Evolutionary conservation across 495 filamentous ascomycete species (phyloP).

Genomic region (Penicillium odoratum): DNA sequence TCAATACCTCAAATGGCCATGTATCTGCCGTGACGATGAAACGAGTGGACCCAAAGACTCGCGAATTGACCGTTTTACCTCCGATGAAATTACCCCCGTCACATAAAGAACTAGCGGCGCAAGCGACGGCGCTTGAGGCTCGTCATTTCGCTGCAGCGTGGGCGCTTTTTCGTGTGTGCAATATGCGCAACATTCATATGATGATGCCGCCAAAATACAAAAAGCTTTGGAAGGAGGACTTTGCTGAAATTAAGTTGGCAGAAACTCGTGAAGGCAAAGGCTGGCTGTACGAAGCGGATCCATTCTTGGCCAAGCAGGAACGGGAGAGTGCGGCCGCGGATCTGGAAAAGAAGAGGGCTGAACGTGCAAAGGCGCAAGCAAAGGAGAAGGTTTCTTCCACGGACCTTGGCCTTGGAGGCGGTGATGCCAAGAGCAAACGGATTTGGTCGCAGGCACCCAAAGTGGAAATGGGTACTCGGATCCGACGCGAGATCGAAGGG

Average conservation of each 20-base stretch:
- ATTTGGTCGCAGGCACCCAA: conserved; percentile 86
- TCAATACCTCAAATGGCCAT: conserved; percentile 61
- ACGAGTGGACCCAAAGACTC: conserved; percentile 78
- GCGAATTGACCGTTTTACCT: conserved; percentile 68
- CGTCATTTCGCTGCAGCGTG: conserved; percentile 91
- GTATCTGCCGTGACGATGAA: conserved; percentile 77
- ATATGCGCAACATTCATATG: conserved; percentile 91
- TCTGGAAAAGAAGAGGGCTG: conserved; percentile 68
- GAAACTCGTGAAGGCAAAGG: conserved; percentile 73
- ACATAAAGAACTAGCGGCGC: conserved; percentile 64
- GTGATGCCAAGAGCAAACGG: conserved; percentile 45
- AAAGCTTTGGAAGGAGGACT: conserved; percentile 83
- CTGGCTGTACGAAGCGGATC: conserved; percentile 97
- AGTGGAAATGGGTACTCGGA: conserved; percentile 85
- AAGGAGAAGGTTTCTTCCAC: conserved; percentile 59
- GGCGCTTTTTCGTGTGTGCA: conserved; percentile 85
- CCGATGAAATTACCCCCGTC: conserved; percentile 78
- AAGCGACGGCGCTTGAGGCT: conserved; percentile 81
- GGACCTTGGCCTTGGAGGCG: conserved; percentile 36
- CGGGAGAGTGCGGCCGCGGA: conserved; percentile 71
- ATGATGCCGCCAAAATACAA: conserved; percentile 88
- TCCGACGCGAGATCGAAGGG: conserved; percentile 72
- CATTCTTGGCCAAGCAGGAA: conserved; percentile 77
- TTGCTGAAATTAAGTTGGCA: conserved; percentile 72
- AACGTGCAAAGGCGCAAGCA: conserved; percentile 59